phyloP scores from a whole-genome alignment of 345 rosid genomes.

The Salix brachista region DNA sequence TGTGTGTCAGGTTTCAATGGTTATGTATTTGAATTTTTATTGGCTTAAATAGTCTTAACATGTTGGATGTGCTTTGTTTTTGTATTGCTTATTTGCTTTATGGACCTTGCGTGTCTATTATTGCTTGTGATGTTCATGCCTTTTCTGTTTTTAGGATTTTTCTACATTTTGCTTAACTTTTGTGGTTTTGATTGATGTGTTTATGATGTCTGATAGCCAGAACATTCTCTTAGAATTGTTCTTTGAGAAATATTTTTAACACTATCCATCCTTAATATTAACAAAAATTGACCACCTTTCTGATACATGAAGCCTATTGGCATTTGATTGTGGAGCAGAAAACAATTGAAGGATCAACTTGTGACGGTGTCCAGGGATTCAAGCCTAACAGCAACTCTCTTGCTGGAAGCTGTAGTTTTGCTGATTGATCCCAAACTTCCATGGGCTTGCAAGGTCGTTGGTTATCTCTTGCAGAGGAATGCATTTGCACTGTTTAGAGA shows the following conservation, averaged over 20 bases:
- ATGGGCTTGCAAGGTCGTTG: slow-evolving; percentile 75
- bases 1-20: not conserved
- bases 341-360: slow-evolving; percentile 56
- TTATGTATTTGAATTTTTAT: not conserved
- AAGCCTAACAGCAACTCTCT: slow-evolving; percentile 39
- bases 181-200: not conserved
- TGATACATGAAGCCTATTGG: slow-evolving; percentile 18
- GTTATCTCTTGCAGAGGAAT: slow-evolving; percentile 57
- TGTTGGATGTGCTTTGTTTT: not conserved
- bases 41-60: not conserved
- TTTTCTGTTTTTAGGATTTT: not conserved
- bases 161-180: not conserved
- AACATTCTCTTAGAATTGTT: not conserved
- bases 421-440: slow-evolving; percentile 80
- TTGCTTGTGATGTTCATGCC: not conserved
- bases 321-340: slow-evolving; percentile 40
- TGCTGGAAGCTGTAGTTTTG: slow-evolving; percentile 62
- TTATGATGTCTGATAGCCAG: not conserved
- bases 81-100: not conserved
- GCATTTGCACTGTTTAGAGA: slow-evolving; percentile 58
- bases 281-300: not conserved
- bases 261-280: not conserved
- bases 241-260: not conserved
- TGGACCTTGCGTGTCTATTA: not conserved
- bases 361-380: slow-evolving; percentile 40